Base-by-base conservation (phyloP, 495 filamentous ascomycete genomes). In the Lentithecium fluviatile region DNA sequence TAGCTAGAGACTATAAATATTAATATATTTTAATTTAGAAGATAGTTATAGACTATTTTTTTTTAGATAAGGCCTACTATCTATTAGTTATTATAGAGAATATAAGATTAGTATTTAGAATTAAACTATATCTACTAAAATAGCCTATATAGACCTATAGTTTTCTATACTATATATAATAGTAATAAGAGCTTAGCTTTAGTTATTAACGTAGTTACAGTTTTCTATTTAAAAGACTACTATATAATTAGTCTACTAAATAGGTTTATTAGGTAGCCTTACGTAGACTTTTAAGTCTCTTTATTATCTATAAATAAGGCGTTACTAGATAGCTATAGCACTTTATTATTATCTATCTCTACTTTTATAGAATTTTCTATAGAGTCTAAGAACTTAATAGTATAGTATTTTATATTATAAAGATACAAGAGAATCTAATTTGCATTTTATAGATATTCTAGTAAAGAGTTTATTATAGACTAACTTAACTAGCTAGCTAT, bases 191-290 rank as follows among this genome's bases (percentile, higher is more conserved):
- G 38, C 32, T 69, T 56, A 10, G 67, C 69, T 54, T 71, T 56
- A 45, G 67, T 67, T 32, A 59, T 71, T 0, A 60, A 69, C 1
- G 60, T 70, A 6, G 61, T 67, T 21, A 67, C 60, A 10, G 63
- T 67, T 23, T 65, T 64, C 52, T 71, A 62, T 42, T 70, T 70
- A 29, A 54, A 64, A 0, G 65, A 62, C 32, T 62, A 26, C 57
- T 51, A 68, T 12, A 36, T 52, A 24, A 70, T 58, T 23, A 64
- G 21, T 17, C 68, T 50, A 25, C 54, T 48, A 43, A 64, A 70
- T 6, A 70, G 45, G 24, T 67, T 69, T 6, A 69, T 66, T 0
- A 66, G 36, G 49, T 62, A 70, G 1, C 43, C 67, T 51, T 61
- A 38, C 36, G 52, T 23, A 4, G 62, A 58, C 26, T 57, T 52